A percentile compares a stretch with the other conserved stretches of the same genome.
These are phyloP conservation scores for Aspergillus sp. DNA, from an alignment of 2,329 filamentous ascomycete species.

Conservation along the genomic window DNA sequence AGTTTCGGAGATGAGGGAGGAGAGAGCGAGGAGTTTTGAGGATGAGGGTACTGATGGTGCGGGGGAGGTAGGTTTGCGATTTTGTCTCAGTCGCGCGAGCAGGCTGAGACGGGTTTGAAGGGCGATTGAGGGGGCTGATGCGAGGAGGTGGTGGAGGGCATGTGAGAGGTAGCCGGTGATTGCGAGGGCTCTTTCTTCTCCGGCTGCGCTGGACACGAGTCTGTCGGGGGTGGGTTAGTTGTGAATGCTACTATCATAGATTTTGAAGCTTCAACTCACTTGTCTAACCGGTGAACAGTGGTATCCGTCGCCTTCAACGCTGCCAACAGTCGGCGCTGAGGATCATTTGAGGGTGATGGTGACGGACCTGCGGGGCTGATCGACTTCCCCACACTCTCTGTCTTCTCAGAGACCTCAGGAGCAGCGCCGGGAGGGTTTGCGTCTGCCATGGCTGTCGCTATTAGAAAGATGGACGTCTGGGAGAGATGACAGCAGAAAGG, in stretches of 20 bases:
- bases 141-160: slow-evolving; percentile 57
- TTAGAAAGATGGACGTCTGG: neutral
- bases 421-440: slow-evolving; percentile 10
- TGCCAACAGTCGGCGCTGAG: slow-evolving; percentile 19
- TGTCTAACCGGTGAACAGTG: slow-evolving; percentile 24
- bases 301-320: slow-evolving; percentile 23
- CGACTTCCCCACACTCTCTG: neutral
- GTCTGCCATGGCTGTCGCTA: slow-evolving; percentile 15
- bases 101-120: slow-evolving; percentile 42
- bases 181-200: slow-evolving; percentile 66
- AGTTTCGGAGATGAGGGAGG: slow-evolving; percentile 45
- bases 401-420: too few relatives aligned
- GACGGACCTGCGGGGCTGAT: slow-evolving; percentile 4
- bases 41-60: slow-evolving; percentile 21
- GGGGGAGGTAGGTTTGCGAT: slow-evolving; percentile 20
- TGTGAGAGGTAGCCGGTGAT: slow-evolving; percentile 65
- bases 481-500: slow-evolving; percentile 1
- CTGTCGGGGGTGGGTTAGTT: slow-evolving; percentile 28
- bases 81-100: slow-evolving; percentile 26
- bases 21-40: slow-evolving; percentile 47
- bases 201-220: slow-evolving; percentile 62
- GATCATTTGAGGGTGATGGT: neutral
- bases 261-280: slow-evolving; percentile 15
- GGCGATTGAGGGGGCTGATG: slow-evolving; percentile 43
- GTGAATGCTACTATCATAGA: neutral